Base-by-base conservation (phyloP, 129 eudicot species). In the Oenanthe sinensis region DNA sequence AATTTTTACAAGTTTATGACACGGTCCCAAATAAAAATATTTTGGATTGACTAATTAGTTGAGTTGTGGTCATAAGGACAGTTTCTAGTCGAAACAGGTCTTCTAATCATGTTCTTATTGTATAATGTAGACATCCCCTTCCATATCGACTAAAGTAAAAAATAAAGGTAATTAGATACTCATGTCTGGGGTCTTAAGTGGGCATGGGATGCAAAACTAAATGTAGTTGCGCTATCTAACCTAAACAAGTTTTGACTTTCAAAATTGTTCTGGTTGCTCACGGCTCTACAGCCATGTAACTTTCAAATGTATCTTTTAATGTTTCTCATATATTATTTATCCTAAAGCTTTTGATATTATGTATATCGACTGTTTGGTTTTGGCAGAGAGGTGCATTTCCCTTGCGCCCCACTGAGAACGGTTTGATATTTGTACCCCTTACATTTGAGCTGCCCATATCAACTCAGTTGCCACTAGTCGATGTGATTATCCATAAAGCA, bases 321-420 rank as follows among this genome's bases (percentile, higher is more conserved):
- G 43, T 78, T 58, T 45, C 47, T 45, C 65, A 36, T 67, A 60
- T 50, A 8, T 33, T 15, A 13, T 19, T 26, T 33, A 69, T 78
- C 58, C n/a, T 22, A 58, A 45, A 48, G 68, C 50, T 54, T 39
- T 71, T 36, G 47, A 75, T 58, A 79, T 78, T 42, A 42, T 80
- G 60, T 82, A 71, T 76, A 50, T 40, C 12, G 44, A 67, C 52
- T 50, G 81, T 36, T 74, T 54, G 74, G 15, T 79, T 33, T 33
- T 14, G 87, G 86, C 94, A 95, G 99, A 91, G 99, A 86, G 94
- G 95, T 70, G 97, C 99, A 81, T 90, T 95, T 85, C 97, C 99
- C 4, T 37, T 90, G 74, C 48, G 80, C 20, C 92, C 96, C 46
- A 85, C 92, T 30, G 77, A 60, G 81, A 87, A 87, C 67, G 97